Evolutionary conservation across 192 early-diverging fungal species (phyloP), one percentile per base, ranked within the genome.

Genomic region (Linnemannia hyalina): DNA sequence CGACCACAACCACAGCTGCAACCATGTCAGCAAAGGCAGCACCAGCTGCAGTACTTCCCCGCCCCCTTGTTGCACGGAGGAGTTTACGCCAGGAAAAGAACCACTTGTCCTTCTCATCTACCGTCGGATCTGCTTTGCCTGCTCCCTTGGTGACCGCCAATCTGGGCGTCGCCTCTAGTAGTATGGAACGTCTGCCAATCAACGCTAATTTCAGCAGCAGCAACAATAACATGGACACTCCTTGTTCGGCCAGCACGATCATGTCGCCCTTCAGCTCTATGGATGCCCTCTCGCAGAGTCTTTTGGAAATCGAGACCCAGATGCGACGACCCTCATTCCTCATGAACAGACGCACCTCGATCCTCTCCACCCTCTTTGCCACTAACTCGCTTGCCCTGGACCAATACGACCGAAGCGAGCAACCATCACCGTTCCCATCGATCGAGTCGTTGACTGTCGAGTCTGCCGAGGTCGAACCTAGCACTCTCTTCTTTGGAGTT

Each of bases 291-390:
- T 86, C 84, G 20, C 75, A 86, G 40, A 75, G 73, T 22, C 78
- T 86, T 40, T 81, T 22, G 80, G 54, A 76, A 2, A 77, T 81
- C 49, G 84, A 86, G n/a, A 78, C 71, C 9, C 84, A 86, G 23
- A 73, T 86, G 84, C n/a, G 80, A 46, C 41, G 84, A 40, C 74
- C 84, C 15, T 86, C 84, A 9, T 86, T 86, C 46, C 72, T 86
- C 49, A 80, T 81, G 74, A 35, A 77, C 46, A 18, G 75, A 23
- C 44, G 78, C 26, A 47, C 75, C 2, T 86, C 83, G 0, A 73
- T 80, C 22, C 75, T 80, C 32, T 86, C 79, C 18, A 57, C 78
- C 10, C 49, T 86, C 23, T 80, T 80, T 47, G 40, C 54, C 9
- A 74, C 74, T 2, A 80, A 68, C 35, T 35, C 63, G 0, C 29